A percentile compares a stretch with the other conserved stretches of the same genome.
Evolutionary conservation across 768 basidiomycete species (phyloP).

Genomic region (Trametes coccinea): DNA sequence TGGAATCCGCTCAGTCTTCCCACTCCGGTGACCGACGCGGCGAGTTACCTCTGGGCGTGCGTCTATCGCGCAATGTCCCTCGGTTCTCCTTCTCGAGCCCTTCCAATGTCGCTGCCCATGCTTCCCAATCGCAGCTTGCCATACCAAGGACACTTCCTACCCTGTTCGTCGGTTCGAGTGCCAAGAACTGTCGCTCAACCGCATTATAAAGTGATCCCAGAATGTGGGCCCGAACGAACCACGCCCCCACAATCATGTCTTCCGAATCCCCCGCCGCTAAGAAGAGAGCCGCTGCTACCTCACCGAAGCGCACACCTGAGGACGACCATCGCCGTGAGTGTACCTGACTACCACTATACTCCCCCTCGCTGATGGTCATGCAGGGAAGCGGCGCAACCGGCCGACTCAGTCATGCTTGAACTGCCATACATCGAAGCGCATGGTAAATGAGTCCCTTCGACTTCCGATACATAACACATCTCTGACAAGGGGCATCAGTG

Average conservation of each 20-base stretch:
- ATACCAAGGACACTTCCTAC: constrained; percentile 3
- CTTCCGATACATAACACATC: neutral
- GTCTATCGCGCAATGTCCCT: constrained; percentile 15
- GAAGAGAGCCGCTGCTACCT: constrained; percentile 31
- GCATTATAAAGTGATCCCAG: constrained; percentile 16
- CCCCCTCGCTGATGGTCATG: constrained; percentile 28
- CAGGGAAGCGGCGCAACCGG: constrained; percentile 57
- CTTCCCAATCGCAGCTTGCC: constrained; percentile 17
- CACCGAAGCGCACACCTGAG: constrained; percentile 35
- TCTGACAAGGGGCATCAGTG: constrained; percentile 35
- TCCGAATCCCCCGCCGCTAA: constrained; percentile 25
- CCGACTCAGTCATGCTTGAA: constrained; percentile 75
- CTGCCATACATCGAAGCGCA: constrained; percentile 72
- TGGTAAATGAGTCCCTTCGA: constrained; percentile 44
- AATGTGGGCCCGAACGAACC: constrained; percentile 7
- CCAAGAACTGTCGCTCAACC: constrained; percentile 11
- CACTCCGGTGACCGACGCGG: constrained; percentile 15
- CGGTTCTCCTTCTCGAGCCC: constrained; percentile 17
- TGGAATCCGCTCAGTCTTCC: constrained; percentile 4
- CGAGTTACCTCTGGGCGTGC: constrained; percentile 6
- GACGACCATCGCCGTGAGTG: constrained; percentile 49
- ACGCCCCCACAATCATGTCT: constrained; percentile 26
- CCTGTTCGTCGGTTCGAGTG: constrained; percentile 11
- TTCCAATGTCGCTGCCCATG: constrained; percentile 3
- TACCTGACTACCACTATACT: neutral